Evolutionary conservation across 495 filamentous ascomycete species (phyloP).

Genomic region (Cetradonia linearis): DNA sequence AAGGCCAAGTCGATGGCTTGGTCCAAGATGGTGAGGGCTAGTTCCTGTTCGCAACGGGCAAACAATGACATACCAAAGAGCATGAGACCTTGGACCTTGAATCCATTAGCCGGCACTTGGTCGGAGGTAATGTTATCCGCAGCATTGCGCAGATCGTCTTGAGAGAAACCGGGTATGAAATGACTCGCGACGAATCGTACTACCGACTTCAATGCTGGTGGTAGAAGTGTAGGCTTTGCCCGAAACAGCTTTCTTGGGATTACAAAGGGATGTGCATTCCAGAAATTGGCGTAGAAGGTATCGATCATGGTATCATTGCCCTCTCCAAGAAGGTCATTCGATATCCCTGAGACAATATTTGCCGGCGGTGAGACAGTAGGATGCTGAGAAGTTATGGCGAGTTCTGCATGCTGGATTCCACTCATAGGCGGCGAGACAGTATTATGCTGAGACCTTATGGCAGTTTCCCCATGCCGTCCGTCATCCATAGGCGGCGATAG

Average conservation of each 20-base stretch:
- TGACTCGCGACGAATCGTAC: background rate
- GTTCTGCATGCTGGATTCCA: background rate
- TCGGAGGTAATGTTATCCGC: background rate
- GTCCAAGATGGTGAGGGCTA: conserved; percentile 22
- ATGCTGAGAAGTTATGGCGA: background rate
- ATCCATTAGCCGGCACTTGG: background rate
- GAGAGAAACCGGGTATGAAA: background rate
- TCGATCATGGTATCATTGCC: background rate
- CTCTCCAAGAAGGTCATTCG: background rate
- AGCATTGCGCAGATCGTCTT: background rate
- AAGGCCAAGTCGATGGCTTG: conserved; percentile 18
- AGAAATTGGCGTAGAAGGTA: background rate
- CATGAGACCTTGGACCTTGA: conserved; percentile 3
- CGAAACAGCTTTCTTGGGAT: background rate
- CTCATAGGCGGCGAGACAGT: background rate
- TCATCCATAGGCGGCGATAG: background rate
- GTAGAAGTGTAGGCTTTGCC: background rate
- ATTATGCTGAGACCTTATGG: background rate
- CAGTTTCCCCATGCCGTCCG: background rate
- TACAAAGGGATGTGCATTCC: background rate
- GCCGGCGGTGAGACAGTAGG: background rate
- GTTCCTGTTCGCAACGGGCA: conserved; percentile 3
- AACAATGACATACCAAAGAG: conserved; percentile 8
- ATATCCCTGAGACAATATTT: background rate
- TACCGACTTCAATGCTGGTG: background rate